phyloP scores from a whole-genome alignment of 164 flowering plant genomes.

The Umbellularia californica region DNA sequence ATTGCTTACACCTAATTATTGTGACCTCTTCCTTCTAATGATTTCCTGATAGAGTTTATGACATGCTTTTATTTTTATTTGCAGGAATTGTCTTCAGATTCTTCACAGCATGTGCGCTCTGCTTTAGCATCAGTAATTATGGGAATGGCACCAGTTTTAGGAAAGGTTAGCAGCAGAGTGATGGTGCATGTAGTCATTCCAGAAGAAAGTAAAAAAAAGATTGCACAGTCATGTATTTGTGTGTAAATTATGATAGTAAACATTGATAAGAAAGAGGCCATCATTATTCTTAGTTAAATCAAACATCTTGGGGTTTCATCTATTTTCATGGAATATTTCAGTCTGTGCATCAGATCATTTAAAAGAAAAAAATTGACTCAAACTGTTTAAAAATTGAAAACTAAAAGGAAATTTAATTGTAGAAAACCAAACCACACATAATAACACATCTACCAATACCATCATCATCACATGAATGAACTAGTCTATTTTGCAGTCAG shows the following conservation, averaged over 20 bases:
- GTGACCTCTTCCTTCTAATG: no score
- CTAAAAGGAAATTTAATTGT: no score
- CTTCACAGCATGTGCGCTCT: constrained; percentile 99
- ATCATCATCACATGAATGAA: no score
- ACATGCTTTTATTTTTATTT: constrained; percentile 6
- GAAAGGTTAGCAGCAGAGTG: constrained; percentile 51
- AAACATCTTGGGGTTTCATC: no score
- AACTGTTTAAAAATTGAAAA: no score
- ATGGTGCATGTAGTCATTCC: not conserved
- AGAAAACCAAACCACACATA: no score
- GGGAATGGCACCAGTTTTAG: constrained; percentile 99
- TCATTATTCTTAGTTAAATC: not conserved
- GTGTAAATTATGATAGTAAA: not conserved
- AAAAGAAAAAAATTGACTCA: no score
- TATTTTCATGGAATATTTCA: no score
- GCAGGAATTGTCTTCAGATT: constrained; percentile 93
- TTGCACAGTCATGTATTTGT: not conserved
- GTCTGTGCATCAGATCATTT: no score
- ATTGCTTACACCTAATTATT: not conserved
- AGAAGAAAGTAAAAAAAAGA: not conserved
- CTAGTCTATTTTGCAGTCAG: no score
- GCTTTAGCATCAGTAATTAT: constrained; percentile 98
- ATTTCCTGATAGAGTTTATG: not conserved
- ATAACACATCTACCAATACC: no score
- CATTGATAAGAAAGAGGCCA: not conserved